phyloP scores from a whole-genome alignment of 202 grass and related monocot species.

The Zoysia matrella region DNA sequence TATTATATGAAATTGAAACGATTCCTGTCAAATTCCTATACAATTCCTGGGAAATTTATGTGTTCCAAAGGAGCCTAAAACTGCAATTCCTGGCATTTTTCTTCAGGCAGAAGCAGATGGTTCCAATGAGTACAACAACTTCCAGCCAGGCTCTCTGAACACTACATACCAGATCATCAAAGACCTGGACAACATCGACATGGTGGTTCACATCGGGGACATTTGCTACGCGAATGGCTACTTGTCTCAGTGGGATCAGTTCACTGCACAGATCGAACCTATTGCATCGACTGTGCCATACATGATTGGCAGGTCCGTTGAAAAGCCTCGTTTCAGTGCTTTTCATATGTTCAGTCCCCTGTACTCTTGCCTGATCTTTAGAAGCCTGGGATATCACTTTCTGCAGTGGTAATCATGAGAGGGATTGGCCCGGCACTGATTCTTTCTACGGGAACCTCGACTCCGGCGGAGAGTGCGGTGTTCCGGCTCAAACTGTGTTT shows the following conservation, averaged over 20 bases:
- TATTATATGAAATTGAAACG: too few species aligned
- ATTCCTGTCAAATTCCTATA: too few species aligned
- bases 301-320: constrained; percentile 80
- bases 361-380: neutral
- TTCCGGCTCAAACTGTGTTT: constrained; percentile 82
- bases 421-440: constrained; percentile 80
- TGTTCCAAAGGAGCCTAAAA: too few species aligned
- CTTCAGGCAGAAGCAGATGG: constrained; percentile 73
- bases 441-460: constrained; percentile 76
- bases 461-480: constrained; percentile 84
- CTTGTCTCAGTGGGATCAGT: constrained; percentile 89
- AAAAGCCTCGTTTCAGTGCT: neutral
- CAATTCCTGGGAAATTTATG: too few species aligned
- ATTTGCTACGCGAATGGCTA: constrained; percentile 80
- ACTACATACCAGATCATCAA: constrained; percentile 71
- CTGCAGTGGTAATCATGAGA: constrained; percentile 84
- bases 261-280: constrained; percentile 75
- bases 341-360: neutral
- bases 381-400: neutral
- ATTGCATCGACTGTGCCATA: constrained; percentile 77
- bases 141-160: constrained; percentile 73
- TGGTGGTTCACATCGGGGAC: constrained; percentile 86
- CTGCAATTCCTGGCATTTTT: neutral
- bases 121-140: constrained; percentile 79
- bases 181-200: constrained; percentile 77